Conservation (phyloP, 1,139 yeast genomes). For the Suhomyces anneliseae region DNA sequence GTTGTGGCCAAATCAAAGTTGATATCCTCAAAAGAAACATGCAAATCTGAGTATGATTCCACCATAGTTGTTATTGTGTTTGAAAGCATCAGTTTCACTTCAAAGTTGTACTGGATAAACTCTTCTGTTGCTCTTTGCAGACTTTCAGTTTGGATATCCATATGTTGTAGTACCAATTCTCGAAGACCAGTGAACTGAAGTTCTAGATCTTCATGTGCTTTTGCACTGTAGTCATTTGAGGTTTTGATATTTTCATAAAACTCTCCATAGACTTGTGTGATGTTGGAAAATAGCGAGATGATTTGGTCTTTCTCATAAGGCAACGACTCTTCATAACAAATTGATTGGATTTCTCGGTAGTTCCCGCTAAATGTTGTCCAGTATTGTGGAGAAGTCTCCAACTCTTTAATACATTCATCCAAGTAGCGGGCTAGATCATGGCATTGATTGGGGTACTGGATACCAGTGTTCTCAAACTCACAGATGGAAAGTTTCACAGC, state of each 20-base stretch:
- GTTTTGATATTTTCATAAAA: slow-evolving; percentile 20
- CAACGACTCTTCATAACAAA: slow-evolving; percentile 51
- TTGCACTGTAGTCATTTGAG: slow-evolving; percentile 15
- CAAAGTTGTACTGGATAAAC: slow-evolving; percentile 11
- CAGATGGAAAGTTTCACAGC: slow-evolving; percentile 55
- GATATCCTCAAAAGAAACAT: neutral
- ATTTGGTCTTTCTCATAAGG: slow-evolving; percentile 56
- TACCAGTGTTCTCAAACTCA: slow-evolving; percentile 49
- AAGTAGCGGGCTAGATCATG: slow-evolving; percentile 11
- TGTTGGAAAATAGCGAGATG: slow-evolving; percentile 44
- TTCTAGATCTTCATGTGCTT: slow-evolving; percentile 7
- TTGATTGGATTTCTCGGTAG: slow-evolving; percentile 46
- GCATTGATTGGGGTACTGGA: slow-evolving; percentile 38
- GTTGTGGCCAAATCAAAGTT: slow-evolving; percentile 1
- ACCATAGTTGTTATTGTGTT: neutral
- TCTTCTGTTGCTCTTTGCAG: slow-evolving; percentile 10
- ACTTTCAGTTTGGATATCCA: neutral
- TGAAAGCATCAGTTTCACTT: slow-evolving; percentile 12
- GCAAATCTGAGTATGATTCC: neutral
- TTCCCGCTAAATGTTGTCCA: slow-evolving; percentile 66
- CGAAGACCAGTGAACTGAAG: slow-evolving; percentile 5
- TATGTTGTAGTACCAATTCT: slow-evolving; percentile 10
- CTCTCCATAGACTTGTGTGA: slow-evolving; percentile 35
- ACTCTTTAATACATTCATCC: slow-evolving; percentile 37
- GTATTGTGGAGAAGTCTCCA: slow-evolving; percentile 50